Conservation (phyloP, 257 asterid species). For the Nicotiana knightiana region DNA sequence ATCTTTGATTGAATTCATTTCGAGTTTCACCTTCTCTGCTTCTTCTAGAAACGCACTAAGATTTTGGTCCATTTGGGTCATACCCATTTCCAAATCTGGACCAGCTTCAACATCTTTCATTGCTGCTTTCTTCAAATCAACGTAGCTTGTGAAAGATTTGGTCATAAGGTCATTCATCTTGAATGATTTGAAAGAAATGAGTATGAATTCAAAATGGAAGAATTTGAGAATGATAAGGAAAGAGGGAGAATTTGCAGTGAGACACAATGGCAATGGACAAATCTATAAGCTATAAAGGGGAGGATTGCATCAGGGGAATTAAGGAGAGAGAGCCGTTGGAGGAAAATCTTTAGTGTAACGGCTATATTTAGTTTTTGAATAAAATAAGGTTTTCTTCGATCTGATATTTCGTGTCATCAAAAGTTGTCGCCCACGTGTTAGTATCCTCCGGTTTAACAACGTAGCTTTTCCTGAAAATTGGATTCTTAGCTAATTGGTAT, state of each 20-base stretch:
- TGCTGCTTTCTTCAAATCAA: constrained; percentile 80
- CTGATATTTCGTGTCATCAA: background rate
- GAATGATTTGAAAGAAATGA: background rate
- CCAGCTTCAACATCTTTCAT: constrained; percentile 58
- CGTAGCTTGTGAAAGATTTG: constrained; percentile 89
- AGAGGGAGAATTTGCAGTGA: background rate
- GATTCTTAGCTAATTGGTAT: background rate
- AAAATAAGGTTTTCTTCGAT: constrained; percentile 13
- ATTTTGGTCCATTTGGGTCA: constrained; percentile 45
- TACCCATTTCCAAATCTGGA: constrained; percentile 62
- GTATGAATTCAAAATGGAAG: too few relatives aligned
- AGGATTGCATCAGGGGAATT: background rate
- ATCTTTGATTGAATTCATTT: constrained; percentile 67
- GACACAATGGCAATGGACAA: background rate
- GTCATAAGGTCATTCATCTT: constrained; percentile 93
- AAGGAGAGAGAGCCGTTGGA: constrained; percentile 10
- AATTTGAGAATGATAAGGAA: background rate
- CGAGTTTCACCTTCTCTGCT: constrained; percentile 64
- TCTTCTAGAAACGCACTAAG: constrained; percentile 67
- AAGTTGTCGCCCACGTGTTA: background rate
- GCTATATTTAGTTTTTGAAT: constrained; percentile 19
- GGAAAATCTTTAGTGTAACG: background rate
- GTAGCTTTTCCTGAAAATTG: background rate
- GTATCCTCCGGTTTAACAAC: background rate
- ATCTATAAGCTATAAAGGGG: constrained; percentile 2